phyloP scores from a whole-genome alignment of 2,329 filamentous ascomycete species.

The Colletotrichum chrysophilum region DNA sequence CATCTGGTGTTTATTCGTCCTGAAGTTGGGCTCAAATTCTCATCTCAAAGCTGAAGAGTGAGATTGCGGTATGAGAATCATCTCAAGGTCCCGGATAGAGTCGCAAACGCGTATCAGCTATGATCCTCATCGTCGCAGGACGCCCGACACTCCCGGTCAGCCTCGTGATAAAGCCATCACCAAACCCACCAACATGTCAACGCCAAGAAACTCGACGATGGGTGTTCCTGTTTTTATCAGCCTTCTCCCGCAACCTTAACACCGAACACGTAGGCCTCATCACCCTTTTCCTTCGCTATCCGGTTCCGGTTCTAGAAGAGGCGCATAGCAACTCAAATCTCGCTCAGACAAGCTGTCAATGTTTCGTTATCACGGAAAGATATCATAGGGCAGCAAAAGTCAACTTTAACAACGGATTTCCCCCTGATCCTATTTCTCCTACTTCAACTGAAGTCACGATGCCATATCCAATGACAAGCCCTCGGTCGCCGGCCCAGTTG shows the following conservation, averaged over 20 bases:
- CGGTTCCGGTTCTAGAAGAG: background rate
- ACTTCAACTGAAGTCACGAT: background rate
- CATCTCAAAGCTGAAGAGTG: slow-evolving; percentile 1
- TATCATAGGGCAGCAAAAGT: background rate
- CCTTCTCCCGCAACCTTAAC: background rate
- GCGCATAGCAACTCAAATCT: background rate
- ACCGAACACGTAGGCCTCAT: background rate
- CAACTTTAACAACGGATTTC: background rate
- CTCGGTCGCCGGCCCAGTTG: background rate
- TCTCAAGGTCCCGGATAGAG: slow-evolving; percentile 3
- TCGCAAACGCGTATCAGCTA: slow-evolving; percentile 22
- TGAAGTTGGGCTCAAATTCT: background rate
- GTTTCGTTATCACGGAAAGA: slow-evolving; percentile 1
- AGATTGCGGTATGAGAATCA: slow-evolving; percentile 16
- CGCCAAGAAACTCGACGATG: background rate
- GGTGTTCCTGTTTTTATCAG: background rate
- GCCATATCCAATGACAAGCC: background rate
- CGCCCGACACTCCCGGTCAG: background rate
- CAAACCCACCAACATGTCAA: background rate
- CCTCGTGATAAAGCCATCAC: background rate
- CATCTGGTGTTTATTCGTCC: slow-evolving; percentile 1
- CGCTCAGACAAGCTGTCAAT: slow-evolving; percentile 5
- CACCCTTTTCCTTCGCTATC: background rate
- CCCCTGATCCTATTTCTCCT: background rate
- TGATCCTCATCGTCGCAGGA: slow-evolving; percentile 12